Evolutionary conservation across 768 basidiomycete species (phyloP).

Genomic region (Termitomyces heimii): DNA sequence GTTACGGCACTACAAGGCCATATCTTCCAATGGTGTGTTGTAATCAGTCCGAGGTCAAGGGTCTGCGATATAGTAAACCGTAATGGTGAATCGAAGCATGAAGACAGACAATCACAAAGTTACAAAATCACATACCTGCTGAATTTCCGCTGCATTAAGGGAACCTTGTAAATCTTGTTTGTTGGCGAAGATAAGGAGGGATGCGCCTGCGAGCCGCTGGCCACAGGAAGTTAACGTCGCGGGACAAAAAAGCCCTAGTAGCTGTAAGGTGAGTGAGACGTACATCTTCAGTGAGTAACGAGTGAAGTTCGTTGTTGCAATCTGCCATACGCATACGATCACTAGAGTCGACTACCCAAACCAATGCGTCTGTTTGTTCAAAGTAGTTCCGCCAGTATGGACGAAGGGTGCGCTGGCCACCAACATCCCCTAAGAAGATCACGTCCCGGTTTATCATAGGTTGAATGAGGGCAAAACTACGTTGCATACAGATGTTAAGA

Average conservation of each 20-base stretch:
- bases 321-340: constrained; percentile 88
- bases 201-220: constrained; percentile 93
- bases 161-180: constrained; percentile 94
- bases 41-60: constrained; percentile 65
- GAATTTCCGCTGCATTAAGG: constrained; percentile 77
- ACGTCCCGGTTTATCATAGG: neutral
- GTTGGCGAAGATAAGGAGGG: constrained; percentile 93
- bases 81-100: neutral
- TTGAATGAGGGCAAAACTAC: constrained; percentile 17
- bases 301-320: constrained; percentile 83
- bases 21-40: constrained; percentile 86
- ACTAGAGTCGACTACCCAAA: constrained; percentile 98
- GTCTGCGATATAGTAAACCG: constrained; percentile 1
- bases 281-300: constrained; percentile 89
- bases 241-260: neutral
- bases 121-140: constrained; percentile 44
- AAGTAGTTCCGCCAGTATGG: constrained; percentile 99
- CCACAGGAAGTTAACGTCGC: constrained; percentile 10
- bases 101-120: constrained; percentile 6
- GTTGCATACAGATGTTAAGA: constrained; percentile 70
- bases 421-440: constrained; percentile 86
- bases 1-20: constrained; percentile 91
- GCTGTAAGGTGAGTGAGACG: constrained; percentile 19
- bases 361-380: constrained; percentile 95
- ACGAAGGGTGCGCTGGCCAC: constrained; percentile 90